These are phyloP conservation scores for Lathyrus sativus DNA, from an alignment of 306 rosid species.

Conservation along the genomic window DNA sequence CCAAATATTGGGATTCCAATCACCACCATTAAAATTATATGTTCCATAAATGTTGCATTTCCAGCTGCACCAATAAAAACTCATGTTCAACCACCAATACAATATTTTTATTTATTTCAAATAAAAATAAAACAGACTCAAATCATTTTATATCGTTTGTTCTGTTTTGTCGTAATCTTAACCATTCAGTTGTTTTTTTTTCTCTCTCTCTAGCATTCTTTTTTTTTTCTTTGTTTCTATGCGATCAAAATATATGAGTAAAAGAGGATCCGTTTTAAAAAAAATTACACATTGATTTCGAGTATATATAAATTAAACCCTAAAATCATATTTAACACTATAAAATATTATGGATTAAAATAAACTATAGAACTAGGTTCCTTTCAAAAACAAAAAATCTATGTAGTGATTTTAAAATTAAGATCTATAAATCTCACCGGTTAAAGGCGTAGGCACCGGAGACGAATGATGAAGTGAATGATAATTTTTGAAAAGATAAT, in stretches of 20 bases:
- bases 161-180: too few species aligned
- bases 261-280: too few species aligned
- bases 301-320: neutral
- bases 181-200: too few species aligned
- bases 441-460: slow-evolving; percentile 60
- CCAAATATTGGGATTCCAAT: slow-evolving; percentile 75
- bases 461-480: slow-evolving; percentile 91
- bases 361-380: neutral
- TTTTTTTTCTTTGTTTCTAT: too few species aligned
- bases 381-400: neutral
- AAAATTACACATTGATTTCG: too few species aligned
- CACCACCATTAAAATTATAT: slow-evolving; percentile 52
- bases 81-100: neutral
- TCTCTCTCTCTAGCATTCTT: too few species aligned
- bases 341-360: neutral
- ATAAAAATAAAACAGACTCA: neutral
- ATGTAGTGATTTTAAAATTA: neutral
- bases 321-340: neutral
- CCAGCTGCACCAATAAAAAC: slow-evolving; percentile 59
- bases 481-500: slow-evolving; percentile 56
- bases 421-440: slow-evolving; percentile 50
- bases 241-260: too few species aligned
- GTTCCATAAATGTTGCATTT: slow-evolving; percentile 71
- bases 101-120: neutral
- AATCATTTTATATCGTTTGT: too few species aligned